Base-by-base conservation (phyloP, 2,329 filamentous ascomycete species). In the Colletotrichum orchidophilum region DNA sequence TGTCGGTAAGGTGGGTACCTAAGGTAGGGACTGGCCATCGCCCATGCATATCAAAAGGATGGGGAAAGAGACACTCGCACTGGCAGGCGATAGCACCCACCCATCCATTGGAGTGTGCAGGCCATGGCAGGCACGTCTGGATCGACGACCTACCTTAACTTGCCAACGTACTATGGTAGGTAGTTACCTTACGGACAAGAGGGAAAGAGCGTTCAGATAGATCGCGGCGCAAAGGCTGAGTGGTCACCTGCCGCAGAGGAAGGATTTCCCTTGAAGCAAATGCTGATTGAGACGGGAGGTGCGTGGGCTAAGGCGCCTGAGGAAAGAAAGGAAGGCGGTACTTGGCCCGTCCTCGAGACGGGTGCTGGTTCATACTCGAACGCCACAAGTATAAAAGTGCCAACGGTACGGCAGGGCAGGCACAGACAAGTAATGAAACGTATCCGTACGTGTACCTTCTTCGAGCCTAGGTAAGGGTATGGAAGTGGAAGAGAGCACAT, bases 221-320 rank as follows among this genome's bases (percentile, higher is more conserved):
- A 66, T 61, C 67, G 65, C 55, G 63, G 60, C 66, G 66, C 63
- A 39, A 68, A 64, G 66, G 59, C 46, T 54, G n/a, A n/a, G n/a
- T n/a, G 62, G 63, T 29, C 50, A 13, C n/a, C 60, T 60, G 26
- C 55, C 53, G 54, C 29, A 39, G 11, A 46, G 39, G 29, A 52
- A 49, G 26, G 11, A 59, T 53, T 7, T 63, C 55, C 35, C 26
- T 49, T 12, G 33, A 24, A 55, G 35, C 3, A 65, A 29, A 62
- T 55, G 33, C 49, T 35, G 63, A 64, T 54, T 33, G 49, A 66
- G 63, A 39, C 52, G 46, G 53, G 21, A 55, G 35, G 35, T 66
- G 46, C n/a, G 49, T 33, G 21, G 26, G 29, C 33, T 29, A 31
- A n/a, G n/a, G n/a, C n/a, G n/a, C 31, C 15, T 15, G 33, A 9